Conservation (phyloP, 345 rosid genomes). For the Eucalyptus curtisii region DNA sequence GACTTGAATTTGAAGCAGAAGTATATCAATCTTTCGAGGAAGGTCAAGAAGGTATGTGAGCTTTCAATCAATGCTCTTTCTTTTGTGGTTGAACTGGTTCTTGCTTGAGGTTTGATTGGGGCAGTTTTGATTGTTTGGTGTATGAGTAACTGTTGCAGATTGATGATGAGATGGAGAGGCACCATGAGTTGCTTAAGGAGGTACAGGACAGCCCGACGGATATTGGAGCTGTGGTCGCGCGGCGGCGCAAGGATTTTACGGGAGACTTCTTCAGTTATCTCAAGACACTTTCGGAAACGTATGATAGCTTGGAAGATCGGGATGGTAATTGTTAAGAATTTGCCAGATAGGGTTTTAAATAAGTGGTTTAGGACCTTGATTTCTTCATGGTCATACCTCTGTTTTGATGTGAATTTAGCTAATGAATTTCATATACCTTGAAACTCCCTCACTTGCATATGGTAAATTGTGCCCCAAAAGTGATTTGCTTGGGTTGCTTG, state of each 20-base stretch:
- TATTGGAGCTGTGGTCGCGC: constrained; percentile 58
- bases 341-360: not conserved
- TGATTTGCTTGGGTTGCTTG: not conserved
- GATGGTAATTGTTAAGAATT: constrained; percentile 46
- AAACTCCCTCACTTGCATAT: not conserved
- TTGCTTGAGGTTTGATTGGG: not conserved
- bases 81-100: not conserved
- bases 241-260: constrained; percentile 65
- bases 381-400: not conserved
- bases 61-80: not conserved
- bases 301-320: constrained; percentile 61
- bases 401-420: not conserved
- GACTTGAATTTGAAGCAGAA: constrained; percentile 48
- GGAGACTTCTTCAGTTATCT: constrained; percentile 71
- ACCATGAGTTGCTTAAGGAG: constrained; percentile 64
- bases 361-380: not conserved
- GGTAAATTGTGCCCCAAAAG: not conserved
- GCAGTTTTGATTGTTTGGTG: not conserved
- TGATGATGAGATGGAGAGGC: constrained; percentile 87
- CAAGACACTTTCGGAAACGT: constrained; percentile 48
- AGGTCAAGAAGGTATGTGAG: constrained; percentile 62
- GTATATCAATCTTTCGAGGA: constrained; percentile 35
- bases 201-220: constrained; percentile 77
- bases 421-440: not conserved
- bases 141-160: constrained; percentile 36